Percentiles rank a stretch among this genome's conserved stretches.
These are phyloP conservation scores for Chytriomyces sp. DNA, from an alignment of 192 early-diverging fungal genomes.

Conservation along the genomic window DNA sequence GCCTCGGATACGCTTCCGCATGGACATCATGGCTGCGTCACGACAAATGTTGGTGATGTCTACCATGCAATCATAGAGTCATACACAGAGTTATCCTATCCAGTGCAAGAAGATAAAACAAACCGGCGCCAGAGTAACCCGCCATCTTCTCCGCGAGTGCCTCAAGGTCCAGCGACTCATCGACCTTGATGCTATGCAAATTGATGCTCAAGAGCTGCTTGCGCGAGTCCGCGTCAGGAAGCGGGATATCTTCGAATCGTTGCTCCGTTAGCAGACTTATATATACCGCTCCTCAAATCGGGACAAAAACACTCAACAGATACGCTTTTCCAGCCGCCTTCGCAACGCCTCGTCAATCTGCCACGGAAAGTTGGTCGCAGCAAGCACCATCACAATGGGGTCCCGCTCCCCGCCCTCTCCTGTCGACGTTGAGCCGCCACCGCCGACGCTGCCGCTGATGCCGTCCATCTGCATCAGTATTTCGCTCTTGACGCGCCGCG, in stretches of 20 bases:
- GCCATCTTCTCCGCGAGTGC: constrained; percentile 56
- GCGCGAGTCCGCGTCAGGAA: constrained; percentile 56
- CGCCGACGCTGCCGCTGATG: constrained; percentile 46
- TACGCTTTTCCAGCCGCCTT: constrained; percentile 62
- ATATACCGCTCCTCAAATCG: constrained; percentile 12
- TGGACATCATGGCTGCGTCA: constrained; percentile 61
- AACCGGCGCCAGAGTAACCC: constrained; percentile 65
- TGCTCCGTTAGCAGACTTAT: background rate
- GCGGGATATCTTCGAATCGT: constrained; percentile 49
- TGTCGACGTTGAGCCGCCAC: too few species aligned
- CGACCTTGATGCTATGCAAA: constrained; percentile 52
- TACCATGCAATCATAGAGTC: background rate
- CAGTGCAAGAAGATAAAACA: too few species aligned
- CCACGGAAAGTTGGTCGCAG: constrained; percentile 73
- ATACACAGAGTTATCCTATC: background rate
- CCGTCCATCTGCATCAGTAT: constrained; percentile 73
- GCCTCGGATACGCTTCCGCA: constrained; percentile 59
- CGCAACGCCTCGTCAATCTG: constrained; percentile 68
- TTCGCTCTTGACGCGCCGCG: constrained; percentile 58
- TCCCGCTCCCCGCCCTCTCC: constrained; percentile 43
- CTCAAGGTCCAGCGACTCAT: constrained; percentile 48
- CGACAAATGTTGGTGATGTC: constrained; percentile 55
- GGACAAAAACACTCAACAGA: constrained; percentile 48
- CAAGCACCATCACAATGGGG: constrained; percentile 65
- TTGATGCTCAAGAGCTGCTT: constrained; percentile 57